Base-by-base conservation (phyloP, 2,329 filamentous ascomycete species). In the Nothomitra cinnamomea region DNA sequence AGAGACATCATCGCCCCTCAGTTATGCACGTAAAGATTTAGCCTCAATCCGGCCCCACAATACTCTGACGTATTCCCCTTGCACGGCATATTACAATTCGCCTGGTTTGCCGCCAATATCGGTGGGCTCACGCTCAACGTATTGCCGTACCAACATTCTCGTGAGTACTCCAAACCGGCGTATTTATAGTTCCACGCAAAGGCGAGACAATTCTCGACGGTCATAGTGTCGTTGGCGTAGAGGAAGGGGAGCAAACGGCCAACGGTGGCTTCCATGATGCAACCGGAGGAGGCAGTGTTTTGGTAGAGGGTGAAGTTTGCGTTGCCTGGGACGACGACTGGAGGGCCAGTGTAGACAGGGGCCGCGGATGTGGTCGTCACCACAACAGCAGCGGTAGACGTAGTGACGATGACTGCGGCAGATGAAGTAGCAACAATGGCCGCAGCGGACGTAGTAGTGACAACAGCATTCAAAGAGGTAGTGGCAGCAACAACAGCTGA, bases 91-190 rank as follows among this genome's bases (percentile, higher is more conserved):
- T 41, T 51, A 24, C 48, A 51, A n/a, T 21, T 41, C 3, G 32
- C 8, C n/a, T 36, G 36, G 19, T 13, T 19, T 2, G 48, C 4
- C 10, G 28, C 17, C 5, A 43, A 13, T 22, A 25, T 25, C 17
- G 6, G 25, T 36, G 48, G 21, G 48, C 25, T 28, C 3, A 28
- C 17, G 7, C 17, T 17, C 3, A 51, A 24, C 8, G 32, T 51
- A 17, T 51, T 38, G 8, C 48, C 48, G 21, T 41, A 51, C 48
- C 48, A 51, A 15, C 48, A 51, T 21, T 51, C 48, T 12, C 48
- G 48, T n/a, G 21, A 6, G 17, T 51, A 51, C 32, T 51, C 48
- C 6, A 51, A 15, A 5, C 48, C 48, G 25, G 36, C 48, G 17
- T 32, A 51, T 51, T 51, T 7, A 21, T 51, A 51, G 28, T 36